Evolutionary conservation across 192 early-diverging fungal genomes (phyloP), one percentile per base, ranked within the genome.

Genomic region (Coemansia javaensis): DNA sequence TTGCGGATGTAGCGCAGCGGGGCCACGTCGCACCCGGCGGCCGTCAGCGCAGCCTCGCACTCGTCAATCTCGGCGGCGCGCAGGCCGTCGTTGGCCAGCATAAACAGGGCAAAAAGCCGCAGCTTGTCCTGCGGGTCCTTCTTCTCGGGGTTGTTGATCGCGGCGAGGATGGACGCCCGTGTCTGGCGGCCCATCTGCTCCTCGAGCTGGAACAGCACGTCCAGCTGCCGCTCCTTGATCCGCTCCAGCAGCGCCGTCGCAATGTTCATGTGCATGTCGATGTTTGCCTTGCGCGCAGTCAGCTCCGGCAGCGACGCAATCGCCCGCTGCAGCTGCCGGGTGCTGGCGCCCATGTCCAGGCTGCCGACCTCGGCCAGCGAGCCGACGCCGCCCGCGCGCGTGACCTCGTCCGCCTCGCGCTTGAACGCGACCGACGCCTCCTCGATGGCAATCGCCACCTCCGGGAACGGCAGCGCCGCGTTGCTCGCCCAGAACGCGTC

Each of bases 201-300:
- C 64, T 98, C 95, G 67, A 92, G 77, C 44, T 94, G 86, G 60
- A 97, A 96, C 45, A 96, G 89, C 0, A 83, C 85, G 55, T 99
- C 95, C 38, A 99, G 63, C 52, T 97, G 88, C 35, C 97, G 77
- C 17, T 93, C 87, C 64, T 93, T 89, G 69, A 99, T 97, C 17
- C 76, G 73, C 18, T 88, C 83, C 13, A 99, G 77, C 53, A 99
- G 61, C 16, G 79, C 72, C 2, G 94, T 98, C 4, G 95, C 94
- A 42, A 98, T 89, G 59, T 91, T 93, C 91, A 96, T 99, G 59
- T 99, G 97, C 89, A 94, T 95, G 61, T 99, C 97, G 20, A 99
- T 72, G 12, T 86, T 84, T 10, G 85, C 78, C 67, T 99, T 97
- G 39, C 93, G 79, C 13, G 91, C 91, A 15, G 94, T 96, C 45